Evolutionary conservation across 2,329 filamentous ascomycete genomes (phyloP).

Genomic region (Curvularia spicifera): DNA sequence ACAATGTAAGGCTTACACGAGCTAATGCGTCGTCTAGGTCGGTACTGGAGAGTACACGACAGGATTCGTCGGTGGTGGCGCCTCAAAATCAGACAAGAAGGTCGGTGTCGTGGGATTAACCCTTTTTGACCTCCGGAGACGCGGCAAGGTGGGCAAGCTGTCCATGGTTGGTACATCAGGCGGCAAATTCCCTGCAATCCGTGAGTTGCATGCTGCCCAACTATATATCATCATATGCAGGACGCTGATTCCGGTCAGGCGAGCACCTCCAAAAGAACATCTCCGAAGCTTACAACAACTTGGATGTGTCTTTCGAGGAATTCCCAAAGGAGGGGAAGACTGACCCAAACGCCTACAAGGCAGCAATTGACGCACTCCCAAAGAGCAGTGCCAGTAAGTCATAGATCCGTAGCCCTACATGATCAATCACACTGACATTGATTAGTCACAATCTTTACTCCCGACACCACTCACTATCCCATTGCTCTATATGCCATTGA

Average conservation of each 20-base stretch:
- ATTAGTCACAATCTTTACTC: slow-evolving; percentile 88
- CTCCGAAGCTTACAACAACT: slow-evolving; percentile 81
- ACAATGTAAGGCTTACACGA: neutral
- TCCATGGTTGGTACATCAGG: slow-evolving; percentile 91
- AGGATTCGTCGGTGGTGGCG: slow-evolving; percentile 84
- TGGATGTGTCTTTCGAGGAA: slow-evolving; percentile 85
- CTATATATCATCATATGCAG: neutral
- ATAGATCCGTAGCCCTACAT: neutral
- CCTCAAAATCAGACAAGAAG: slow-evolving; percentile 92
- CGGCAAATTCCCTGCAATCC: slow-evolving; percentile 88
- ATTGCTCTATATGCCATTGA: slow-evolving; percentile 93
- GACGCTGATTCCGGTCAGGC: slow-evolving; percentile 57
- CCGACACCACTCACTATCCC: slow-evolving; percentile 89
- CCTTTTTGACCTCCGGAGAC: slow-evolving; percentile 83
- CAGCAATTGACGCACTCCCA: slow-evolving; percentile 81
- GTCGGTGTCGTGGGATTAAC: slow-evolving; percentile 91
- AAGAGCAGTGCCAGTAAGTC: slow-evolving; percentile 74
- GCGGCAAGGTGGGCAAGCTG: slow-evolving; percentile 85
- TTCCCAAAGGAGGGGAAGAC: slow-evolving; percentile 75
- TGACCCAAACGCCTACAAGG: slow-evolving; percentile 85
- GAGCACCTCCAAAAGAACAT: slow-evolving; percentile 89
- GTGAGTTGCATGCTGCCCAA: slow-evolving; percentile 57
- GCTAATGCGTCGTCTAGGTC: slow-evolving; percentile 56
- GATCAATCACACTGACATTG: neutral
- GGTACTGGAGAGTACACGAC: slow-evolving; percentile 98